phyloP scores from a whole-genome alignment of 176 grass and related monocot genomes.

The Bolboschoenus planiculmis region DNA sequence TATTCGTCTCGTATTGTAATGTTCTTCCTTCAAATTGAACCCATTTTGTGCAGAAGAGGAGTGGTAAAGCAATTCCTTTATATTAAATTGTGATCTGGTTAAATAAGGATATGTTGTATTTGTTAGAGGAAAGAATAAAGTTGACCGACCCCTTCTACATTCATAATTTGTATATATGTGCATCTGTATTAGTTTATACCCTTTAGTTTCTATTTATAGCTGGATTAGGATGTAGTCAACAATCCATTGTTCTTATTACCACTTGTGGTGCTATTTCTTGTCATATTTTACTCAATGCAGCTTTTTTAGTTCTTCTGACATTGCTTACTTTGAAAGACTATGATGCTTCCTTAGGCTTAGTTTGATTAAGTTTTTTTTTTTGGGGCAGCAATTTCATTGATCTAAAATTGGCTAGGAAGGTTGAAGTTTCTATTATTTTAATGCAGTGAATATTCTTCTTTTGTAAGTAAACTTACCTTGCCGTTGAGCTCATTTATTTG shows the following conservation, averaged over 20 bases:
- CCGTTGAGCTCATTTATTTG: background rate
- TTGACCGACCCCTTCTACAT: background rate
- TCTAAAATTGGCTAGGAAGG: background rate
- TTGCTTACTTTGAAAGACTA: background rate
- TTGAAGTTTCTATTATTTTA: background rate
- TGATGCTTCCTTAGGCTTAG: background rate
- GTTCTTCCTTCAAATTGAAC: background rate
- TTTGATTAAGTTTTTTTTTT: background rate
- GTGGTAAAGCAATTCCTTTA: background rate
- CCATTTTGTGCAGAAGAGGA: background rate
- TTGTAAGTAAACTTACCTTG: background rate
- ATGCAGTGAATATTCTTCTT: background rate
- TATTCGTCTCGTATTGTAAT: background rate
- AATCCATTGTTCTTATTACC: background rate
- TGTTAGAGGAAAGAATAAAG: background rate
- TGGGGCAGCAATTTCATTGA: background rate
- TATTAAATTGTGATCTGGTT: constrained; percentile 7
- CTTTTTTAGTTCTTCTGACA: background rate
- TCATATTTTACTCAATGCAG: background rate
- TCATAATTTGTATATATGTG: background rate
- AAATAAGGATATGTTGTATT: background rate
- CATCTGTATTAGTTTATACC: background rate
- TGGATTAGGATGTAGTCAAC: background rate
- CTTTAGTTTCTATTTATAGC: background rate
- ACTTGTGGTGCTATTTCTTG: background rate